Base-by-base conservation (phyloP, 306 rosid genomes). In the Myrica gale region DNA sequence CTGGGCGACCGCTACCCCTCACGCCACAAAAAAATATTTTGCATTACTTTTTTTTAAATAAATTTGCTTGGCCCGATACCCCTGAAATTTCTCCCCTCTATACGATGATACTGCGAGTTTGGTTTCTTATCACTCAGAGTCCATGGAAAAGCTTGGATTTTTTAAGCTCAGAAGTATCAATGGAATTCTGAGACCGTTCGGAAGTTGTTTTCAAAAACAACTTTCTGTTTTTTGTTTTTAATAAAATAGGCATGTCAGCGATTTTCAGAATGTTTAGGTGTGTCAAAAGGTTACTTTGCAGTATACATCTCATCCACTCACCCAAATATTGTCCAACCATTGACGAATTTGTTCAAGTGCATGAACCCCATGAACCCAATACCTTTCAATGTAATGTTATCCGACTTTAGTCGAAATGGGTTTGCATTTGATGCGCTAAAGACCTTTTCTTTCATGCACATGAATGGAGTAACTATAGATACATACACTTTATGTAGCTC, bases 401-500 rank as follows among this genome's bases (percentile, higher is more conserved):
- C 91, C 19, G 55, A 79, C 66, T 88, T 85, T 19, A 74, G 68
- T 61, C 86, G 69, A 10, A 80, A 81, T 82, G 87, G 93, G 81
- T 84, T 68, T 72, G 78, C 83, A 10, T 75, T 79, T 80, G 84
- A 84, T 44, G 85, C 93, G 41, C 83, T 88, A 1, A 58, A 80
- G 0, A 71, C 91, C 58, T 56, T 88, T 54, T 89, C 93, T 79
- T 92, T 92, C 82, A 88, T 91, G 97, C 93, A 89, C 72, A 3
- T 45, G 43, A 79, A 82, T 53, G 79, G 9, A 6, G 75, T 92
- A 42, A 81, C 96, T 62, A 74, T 92, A 5, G 91, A 92, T 74
- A 80, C 93, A 5, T 89, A 88, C 76, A 82, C 96, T 72, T 71
- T 88, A 61, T 90, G 96, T 62, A 84, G 87, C 82, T 82, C 91